Evolutionary conservation across 1,284 basidiomycete species (phyloP), one percentile per base, ranked within the genome.

Genomic region (Puccinia novopanici): DNA sequence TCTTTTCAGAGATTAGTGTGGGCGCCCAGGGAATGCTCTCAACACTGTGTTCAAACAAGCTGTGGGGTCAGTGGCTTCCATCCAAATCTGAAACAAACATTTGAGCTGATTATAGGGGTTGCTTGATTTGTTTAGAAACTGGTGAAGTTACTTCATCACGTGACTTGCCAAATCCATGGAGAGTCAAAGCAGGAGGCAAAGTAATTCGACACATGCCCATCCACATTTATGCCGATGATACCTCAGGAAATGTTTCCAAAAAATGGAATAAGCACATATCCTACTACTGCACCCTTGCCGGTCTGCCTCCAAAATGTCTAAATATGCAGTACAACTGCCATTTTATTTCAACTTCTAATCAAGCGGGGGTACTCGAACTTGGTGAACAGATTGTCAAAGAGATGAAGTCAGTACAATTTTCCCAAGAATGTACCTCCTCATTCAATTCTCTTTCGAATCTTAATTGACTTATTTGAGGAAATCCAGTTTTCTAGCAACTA

Each of bases 201-300:
- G 37, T 75, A 0, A 61, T 75, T 2, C 37, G 40, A 1, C 57
- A 63, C 17, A 37, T 87, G 27, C 86, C 86, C 0, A 80, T 88
- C 0, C 88, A 86, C 86, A 27, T 87, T 0, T 88, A 88, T 80
- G 87, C 87, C 73, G 87, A 88, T 65, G 87, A 88, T 77, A 88
- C 87, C 0, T 88, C 87, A 0, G 87, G 87, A 0, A 88, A 88
- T 81, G 30, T 84, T 0, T 88, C 87, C 0, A 88, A 88, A 82
- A 87, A 87, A 73, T 88, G 87, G 87, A 88, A 88, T 72, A 84
- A 87, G 54, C 88, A 88, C 81, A 88, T 88, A 76, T 85, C 84
- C 0, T 86, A 86, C 45, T 82, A 88, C 0, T 85, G 87, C 61
- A 86, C 85, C 4, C 79, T 84, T 3, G 85, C 85, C 24, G 86